These are phyloP conservation scores for Aspergillus indologenus DNA, from an alignment of 495 filamentous ascomycete species.

Conservation along the genomic window DNA sequence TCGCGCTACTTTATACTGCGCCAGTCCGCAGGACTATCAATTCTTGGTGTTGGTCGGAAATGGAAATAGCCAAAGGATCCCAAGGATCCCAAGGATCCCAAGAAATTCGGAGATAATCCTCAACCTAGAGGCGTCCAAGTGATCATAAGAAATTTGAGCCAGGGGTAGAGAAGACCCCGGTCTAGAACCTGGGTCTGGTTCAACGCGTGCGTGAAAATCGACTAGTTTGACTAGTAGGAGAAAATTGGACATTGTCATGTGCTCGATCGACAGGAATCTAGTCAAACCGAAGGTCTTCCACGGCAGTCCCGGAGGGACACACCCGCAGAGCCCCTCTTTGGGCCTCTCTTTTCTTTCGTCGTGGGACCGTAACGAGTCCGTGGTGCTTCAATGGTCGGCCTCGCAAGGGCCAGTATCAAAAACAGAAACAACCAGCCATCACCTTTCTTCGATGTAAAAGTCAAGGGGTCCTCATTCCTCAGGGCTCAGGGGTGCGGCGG, in stretches of 20 bases:
- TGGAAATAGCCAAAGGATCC: background rate
- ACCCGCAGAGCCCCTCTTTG: conserved; percentile 15
- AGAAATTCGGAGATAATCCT: conserved; percentile 8
- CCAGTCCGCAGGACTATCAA: too few relatives aligned
- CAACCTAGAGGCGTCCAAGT: conserved; percentile 1
- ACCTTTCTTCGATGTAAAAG: background rate
- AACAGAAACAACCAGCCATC: too few relatives aligned
- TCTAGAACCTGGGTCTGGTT: conserved; percentile 29
- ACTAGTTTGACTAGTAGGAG: conserved; percentile 16
- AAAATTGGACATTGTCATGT: conserved; percentile 44
- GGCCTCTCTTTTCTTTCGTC: background rate
- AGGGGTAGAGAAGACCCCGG: conserved; percentile 23
- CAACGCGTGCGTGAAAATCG: conserved; percentile 8
- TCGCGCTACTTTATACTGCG: background rate
- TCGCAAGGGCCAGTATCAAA: too few relatives aligned
- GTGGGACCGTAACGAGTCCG: background rate
- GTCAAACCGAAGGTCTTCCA: conserved; percentile 1
- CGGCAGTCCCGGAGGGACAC: conserved; percentile 6
- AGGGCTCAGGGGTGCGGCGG: background rate
- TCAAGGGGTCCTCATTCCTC: background rate
- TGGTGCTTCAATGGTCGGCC: too few relatives aligned
- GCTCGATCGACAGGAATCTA: conserved; percentile 32
- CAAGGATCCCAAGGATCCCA: too few relatives aligned
- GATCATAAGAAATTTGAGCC: conserved; percentile 13
- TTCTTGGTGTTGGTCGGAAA: background rate